These are phyloP conservation scores for Volvox carteri DNA, from an alignment of 163 green algal species.

Conservation along the genomic window DNA sequence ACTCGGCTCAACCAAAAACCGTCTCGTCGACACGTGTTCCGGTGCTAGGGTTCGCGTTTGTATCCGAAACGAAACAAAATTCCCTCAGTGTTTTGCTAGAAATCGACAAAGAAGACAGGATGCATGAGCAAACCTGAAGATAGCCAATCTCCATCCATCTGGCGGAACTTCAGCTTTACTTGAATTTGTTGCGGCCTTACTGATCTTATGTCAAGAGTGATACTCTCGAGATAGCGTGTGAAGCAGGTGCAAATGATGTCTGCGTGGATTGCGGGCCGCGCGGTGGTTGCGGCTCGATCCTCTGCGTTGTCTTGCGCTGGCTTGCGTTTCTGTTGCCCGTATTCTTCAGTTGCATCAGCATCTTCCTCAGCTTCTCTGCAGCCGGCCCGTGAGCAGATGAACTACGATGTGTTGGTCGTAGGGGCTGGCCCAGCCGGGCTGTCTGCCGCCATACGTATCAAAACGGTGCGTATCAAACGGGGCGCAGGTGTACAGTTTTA, in stretches of 20 bases:
- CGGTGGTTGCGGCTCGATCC: background rate
- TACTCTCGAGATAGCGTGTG: background rate
- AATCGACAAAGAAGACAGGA: no score
- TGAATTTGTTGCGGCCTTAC: background rate
- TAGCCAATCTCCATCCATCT: background rate
- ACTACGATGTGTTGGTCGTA: constrained; percentile 93
- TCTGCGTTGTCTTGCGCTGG: background rate
- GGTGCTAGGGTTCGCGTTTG: background rate
- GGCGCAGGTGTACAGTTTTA: background rate
- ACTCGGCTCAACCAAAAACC: background rate
- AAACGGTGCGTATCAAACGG: constrained; percentile 82
- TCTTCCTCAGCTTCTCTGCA: background rate
- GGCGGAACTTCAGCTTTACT: background rate
- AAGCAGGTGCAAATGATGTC: background rate
- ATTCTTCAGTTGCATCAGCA: background rate
- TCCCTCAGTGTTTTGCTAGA: no score
- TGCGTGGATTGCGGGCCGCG: background rate
- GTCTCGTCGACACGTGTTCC: background rate
- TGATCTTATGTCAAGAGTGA: background rate
- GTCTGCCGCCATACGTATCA: constrained; percentile 90
- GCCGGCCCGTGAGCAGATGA: constrained; percentile 75
- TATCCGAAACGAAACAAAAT: background rate
- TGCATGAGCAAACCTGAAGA: background rate
- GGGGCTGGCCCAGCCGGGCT: constrained; percentile 92
- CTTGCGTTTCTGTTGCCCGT: background rate